Base-by-base conservation (phyloP, 495 filamentous ascomycete genomes). In the Tuber melanosporum region DNA sequence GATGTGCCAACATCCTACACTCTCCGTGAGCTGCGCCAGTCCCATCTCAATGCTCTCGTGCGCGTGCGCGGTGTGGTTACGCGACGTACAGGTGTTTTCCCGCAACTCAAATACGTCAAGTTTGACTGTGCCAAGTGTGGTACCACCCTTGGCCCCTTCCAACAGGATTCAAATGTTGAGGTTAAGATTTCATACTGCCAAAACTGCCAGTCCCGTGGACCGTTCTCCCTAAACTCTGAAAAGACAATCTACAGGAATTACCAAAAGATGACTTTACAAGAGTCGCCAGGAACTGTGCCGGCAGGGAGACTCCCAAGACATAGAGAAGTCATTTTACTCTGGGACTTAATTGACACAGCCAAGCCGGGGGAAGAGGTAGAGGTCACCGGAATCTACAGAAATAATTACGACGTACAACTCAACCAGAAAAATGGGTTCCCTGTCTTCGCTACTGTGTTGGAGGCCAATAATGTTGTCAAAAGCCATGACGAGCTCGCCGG, bases 391-490 rank as follows among this genome's bases (percentile, higher is more conserved):
- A 92, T 98, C 81, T 99, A 99, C 85, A 92, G 94, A 79, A 99
- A 99, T 87, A 98, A 94, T 87, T 99, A 97, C 83, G 94, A 97
- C 83, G 95, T 95, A 1, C 93, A 96, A 82, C 88, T 99, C 43
- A 99, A 99, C 86, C 97, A 97, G 86, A 95, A 94, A 85, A 99
- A 98, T 84, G 96, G 96, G 39, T 99, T 99, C 86, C 96, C 96
- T 5, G 96, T 99, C 75, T 99, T 99, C 82, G 94, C 96, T 41
- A 99, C 96, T 0, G 94, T 98, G 73, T 89, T 99, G 26, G 96
- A 99, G 85, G 96, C 96, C 69, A 99, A 98, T 85, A 92, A 99
- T 81, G 90, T 98, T 46, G 90, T 98, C 85, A 98, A 99, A 83
- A 91, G 94, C 3, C 96, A 99, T 84, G 96, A 99, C 83, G 95